phyloP scores from a whole-genome alignment of 2,329 filamentous ascomycete genomes.

The Aureobasidium sp. region DNA sequence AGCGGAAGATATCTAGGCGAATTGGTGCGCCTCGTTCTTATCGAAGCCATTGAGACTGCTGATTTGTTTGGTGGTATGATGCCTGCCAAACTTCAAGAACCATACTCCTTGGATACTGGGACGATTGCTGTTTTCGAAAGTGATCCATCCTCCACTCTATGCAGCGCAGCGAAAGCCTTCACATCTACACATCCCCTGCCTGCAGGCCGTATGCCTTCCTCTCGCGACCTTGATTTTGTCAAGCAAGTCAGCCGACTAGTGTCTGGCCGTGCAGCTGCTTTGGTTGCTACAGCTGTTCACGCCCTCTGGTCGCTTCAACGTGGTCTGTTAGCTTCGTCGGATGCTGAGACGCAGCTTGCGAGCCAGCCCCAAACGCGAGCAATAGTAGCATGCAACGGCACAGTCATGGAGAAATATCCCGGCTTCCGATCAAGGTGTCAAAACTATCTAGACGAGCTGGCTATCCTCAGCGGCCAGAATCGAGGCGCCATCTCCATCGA shows the following conservation, averaged over 20 bases:
- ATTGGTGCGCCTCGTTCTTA: slow-evolving; percentile 53
- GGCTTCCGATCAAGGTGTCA: slow-evolving; percentile 58
- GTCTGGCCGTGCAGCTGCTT: slow-evolving; percentile 53
- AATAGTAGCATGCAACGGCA: slow-evolving; percentile 68
- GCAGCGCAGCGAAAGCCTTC: slow-evolving; percentile 39
- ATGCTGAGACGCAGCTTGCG: background rate
- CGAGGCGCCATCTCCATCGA: slow-evolving; percentile 52
- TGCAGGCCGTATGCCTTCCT: slow-evolving; percentile 31
- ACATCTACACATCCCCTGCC: slow-evolving; percentile 45
- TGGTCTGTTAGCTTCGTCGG: background rate
- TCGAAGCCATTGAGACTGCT: slow-evolving; percentile 51
- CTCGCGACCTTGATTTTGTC: slow-evolving; percentile 49
- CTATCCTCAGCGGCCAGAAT: slow-evolving; percentile 30
- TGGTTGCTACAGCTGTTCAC: slow-evolving; percentile 57
- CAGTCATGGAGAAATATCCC: slow-evolving; percentile 72
- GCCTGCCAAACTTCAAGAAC: slow-evolving; percentile 43
- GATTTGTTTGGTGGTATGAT: slow-evolving; percentile 51
- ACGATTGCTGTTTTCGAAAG: slow-evolving; percentile 52
- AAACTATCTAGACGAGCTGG: slow-evolving; percentile 54
- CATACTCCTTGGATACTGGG: slow-evolving; percentile 54
- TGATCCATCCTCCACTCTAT: slow-evolving; percentile 34
- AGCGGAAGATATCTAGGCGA: slow-evolving; percentile 59
- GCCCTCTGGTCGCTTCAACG: slow-evolving; percentile 51
- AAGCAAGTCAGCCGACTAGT: slow-evolving; percentile 47
- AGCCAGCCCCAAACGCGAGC: background rate